phyloP scores from a whole-genome alignment of 768 basidiomycete genomes.

The Lentinula guzmanii region DNA sequence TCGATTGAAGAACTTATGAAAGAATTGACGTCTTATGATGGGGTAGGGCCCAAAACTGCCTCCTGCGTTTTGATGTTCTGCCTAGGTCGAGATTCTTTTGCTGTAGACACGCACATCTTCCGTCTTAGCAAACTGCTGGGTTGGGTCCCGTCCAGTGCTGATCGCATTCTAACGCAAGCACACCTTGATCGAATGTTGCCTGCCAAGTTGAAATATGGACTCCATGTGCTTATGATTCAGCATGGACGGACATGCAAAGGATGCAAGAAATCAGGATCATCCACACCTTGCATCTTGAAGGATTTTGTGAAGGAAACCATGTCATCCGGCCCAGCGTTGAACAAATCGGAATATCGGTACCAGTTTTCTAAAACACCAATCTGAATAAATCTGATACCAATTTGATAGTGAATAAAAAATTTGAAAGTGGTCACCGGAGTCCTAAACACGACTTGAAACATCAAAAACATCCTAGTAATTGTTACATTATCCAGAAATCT shows the following conservation, averaged over 20 bases:
- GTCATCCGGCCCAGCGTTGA: no score
- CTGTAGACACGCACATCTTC: conserved; percentile 62
- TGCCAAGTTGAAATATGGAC: conserved; percentile 44
- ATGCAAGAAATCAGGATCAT: conserved; percentile 33
- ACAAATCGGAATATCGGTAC: neutral
- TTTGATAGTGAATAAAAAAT: no score
- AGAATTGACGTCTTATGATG: conserved; percentile 48
- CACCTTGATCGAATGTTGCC: conserved; percentile 50
- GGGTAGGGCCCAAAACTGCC: conserved; percentile 60
- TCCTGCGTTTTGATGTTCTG: conserved; percentile 59
- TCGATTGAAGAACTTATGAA: conserved; percentile 48
- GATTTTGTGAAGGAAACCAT: conserved; percentile 18
- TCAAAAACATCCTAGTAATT: no score
- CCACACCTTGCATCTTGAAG: conserved; percentile 23
- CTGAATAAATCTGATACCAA: no score
- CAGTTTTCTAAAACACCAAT: neutral
- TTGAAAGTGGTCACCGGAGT: no score
- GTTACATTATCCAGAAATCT: no score
- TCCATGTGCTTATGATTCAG: conserved; percentile 54
- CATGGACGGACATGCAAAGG: conserved; percentile 52
- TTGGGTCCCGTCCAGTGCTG: conserved; percentile 42
- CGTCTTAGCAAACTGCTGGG: conserved; percentile 44
- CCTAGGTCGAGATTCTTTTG: conserved; percentile 53
- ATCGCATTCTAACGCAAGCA: conserved; percentile 48
- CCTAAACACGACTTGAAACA: no score